These are phyloP conservation scores for Phytophthora macrochlamydospora DNA, from an alignment of 352 stramenopile genomes.

Conservation along the genomic window DNA sequence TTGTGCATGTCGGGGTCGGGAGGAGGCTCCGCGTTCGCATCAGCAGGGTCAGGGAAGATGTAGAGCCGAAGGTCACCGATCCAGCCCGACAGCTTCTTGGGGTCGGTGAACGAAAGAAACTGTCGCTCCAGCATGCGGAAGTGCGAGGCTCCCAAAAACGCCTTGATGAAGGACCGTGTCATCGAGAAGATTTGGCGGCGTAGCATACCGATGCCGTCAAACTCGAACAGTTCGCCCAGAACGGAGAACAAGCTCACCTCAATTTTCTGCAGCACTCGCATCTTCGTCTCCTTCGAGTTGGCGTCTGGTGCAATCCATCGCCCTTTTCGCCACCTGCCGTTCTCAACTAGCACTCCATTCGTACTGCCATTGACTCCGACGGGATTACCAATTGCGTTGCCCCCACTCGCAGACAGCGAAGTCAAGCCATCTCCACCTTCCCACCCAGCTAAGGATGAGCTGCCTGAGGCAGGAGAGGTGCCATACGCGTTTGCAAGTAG, in stretches of 20 bases:
- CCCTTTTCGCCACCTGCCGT: constrained; percentile 67
- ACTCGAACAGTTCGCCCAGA: constrained; percentile 83
- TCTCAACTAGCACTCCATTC: constrained; percentile 58
- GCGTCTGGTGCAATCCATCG: constrained; percentile 64
- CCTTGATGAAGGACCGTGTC: constrained; percentile 81
- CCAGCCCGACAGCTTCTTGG: constrained; percentile 61
- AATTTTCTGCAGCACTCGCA: constrained; percentile 79
- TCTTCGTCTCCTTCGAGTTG: constrained; percentile 82
- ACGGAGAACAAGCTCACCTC: constrained; percentile 82
- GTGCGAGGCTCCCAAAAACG: constrained; percentile 79
- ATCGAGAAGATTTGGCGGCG: constrained; percentile 84
- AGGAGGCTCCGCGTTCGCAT: constrained; percentile 11
- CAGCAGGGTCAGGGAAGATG: constrained; percentile 53
- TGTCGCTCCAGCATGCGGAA: constrained; percentile 84
- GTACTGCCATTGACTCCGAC: constrained; percentile 9
- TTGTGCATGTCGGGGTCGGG: constrained; percentile 50
- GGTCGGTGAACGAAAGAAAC: constrained; percentile 82
- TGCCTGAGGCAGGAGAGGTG: constrained; percentile 5
- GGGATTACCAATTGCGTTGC: constrained; percentile 14
- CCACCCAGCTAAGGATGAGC: constrained; percentile 14
- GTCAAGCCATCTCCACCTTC: constrained; percentile 19
- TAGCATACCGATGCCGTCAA: constrained; percentile 83
- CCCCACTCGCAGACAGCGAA: constrained; percentile 15
- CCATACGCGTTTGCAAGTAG: constrained; percentile 42
- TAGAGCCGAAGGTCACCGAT: constrained; percentile 61